A percentile compares a stretch with the other conserved stretches of the same genome.
Conservation (phyloP, 805 yeast genomes). For the Saccharomycopsis sp. region DNA sequence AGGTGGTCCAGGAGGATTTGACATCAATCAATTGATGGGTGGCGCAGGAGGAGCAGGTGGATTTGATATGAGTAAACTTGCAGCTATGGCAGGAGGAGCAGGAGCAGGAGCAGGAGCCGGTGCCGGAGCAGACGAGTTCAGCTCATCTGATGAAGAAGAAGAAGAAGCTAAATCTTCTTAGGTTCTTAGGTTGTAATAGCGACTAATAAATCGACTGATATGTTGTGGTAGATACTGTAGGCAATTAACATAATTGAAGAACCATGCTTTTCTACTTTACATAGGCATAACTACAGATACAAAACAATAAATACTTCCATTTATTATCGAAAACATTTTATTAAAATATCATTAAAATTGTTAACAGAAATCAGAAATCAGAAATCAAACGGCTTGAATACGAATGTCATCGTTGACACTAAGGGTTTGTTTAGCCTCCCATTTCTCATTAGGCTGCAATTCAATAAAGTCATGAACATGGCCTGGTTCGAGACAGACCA, state of each 20-base stretch:
- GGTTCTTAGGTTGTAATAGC: too few relatives aligned
- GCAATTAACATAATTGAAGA: too few relatives aligned
- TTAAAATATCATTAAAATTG: too few relatives aligned
- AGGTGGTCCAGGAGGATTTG: slow-evolving; percentile 33
- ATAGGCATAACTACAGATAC: too few relatives aligned
- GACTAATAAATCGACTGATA: too few relatives aligned
- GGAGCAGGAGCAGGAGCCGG: slow-evolving; percentile 23
- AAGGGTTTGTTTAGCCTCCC: slow-evolving; percentile 66
- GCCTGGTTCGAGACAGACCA: slow-evolving; percentile 97
- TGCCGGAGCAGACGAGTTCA: slow-evolving; percentile 28
- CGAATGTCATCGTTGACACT: slow-evolving; percentile 50
- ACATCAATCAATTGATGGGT: slow-evolving; percentile 22
- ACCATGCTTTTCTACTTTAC: too few relatives aligned
- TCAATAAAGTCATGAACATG: slow-evolving; percentile 62
- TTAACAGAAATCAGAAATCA: too few relatives aligned
- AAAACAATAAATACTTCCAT: too few relatives aligned
- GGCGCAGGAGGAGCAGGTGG: slow-evolving; percentile 28
- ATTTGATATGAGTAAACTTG: slow-evolving; percentile 22
- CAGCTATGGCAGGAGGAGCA: slow-evolving; percentile 23
- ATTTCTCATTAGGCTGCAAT: slow-evolving; percentile 63
- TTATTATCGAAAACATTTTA: too few relatives aligned
- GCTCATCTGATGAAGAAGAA: slow-evolving; percentile 31
- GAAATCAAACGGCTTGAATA: slow-evolving; percentile 45
- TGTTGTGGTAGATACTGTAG: too few relatives aligned
- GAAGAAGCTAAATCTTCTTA: slow-evolving; percentile 19